Base-by-base conservation (phyloP, 176 grass and related monocot species). In the Elaeis guineensis region DNA sequence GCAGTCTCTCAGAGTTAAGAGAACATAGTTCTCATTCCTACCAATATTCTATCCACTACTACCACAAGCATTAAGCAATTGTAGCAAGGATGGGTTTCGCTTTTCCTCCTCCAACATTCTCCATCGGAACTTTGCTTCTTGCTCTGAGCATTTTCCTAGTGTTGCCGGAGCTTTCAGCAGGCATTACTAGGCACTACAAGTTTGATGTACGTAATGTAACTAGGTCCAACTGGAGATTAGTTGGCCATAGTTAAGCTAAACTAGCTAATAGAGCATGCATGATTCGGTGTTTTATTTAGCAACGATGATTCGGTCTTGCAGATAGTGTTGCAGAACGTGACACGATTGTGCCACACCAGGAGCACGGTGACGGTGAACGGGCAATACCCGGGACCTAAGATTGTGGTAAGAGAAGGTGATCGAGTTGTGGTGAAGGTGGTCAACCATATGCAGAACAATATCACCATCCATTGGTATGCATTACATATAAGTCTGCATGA, bases 291-390 rank as follows among this genome's bases (percentile, higher is more conserved):
- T 66, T 18, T 57, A 0, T 49, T 1, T 5, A 17, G 8, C 17
- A 4, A 22, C 18, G 17, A 29, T 4, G 3, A 21, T 17, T 18
- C 0, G 9, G 29, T 5, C 8, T 4, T 56, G 55, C 61, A 91
- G 88, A 82, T 87, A n/a, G 59, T 51, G 19, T 75, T 93, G 75
- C 29, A 55, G 61, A 87, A 75, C 20, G 71, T 87, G 49, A 90
- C 80, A 20, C 80, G 83, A 25, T 73, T 97, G 51, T 91, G 92
- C 84, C 69, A 52, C 39, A 97, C 69, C 0, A 91, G 77, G 74
- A 87, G 76, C 83, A 78, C 88, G 52, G 78, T 88, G 29, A 97
- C 92, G 44, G 87, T 97, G 51, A 97, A 97, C 51, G 81, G 84
- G 20, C 49, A 76, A 69, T 97, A 83, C 71, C 92, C 84, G 6